Evolutionary conservation across 768 basidiomycete species (phyloP).

Genomic region (Obba rivulosa): DNA sequence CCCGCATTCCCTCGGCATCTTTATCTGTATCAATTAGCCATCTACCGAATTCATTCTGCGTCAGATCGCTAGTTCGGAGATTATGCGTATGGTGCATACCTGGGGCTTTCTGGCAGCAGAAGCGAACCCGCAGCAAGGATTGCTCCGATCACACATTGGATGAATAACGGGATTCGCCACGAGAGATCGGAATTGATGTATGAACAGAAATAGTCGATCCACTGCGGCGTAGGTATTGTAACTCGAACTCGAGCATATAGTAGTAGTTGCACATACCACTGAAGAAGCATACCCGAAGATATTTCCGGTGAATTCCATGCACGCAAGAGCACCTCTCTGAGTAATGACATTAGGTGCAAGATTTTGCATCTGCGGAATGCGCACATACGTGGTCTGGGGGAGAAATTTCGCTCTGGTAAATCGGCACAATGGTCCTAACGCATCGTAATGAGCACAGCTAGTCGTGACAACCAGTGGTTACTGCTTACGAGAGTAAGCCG

Average conservation of each 20-base stretch:
- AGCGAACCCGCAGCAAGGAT: slow-evolving; percentile 78
- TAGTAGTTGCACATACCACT: slow-evolving; percentile 45
- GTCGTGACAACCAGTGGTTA: background rate
- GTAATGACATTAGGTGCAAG: background rate
- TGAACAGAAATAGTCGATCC: slow-evolving; percentile 93
- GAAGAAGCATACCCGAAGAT: slow-evolving; percentile 87
- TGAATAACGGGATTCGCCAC: slow-evolving; percentile 88
- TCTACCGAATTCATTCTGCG: no score
- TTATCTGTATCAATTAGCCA: slow-evolving; percentile 88
- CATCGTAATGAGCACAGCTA: background rate
- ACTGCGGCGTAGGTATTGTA: slow-evolving; percentile 36
- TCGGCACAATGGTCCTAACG: slow-evolving; percentile 84
- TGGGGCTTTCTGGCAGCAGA: slow-evolving; percentile 85
- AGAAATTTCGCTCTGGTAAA: slow-evolving; percentile 94
- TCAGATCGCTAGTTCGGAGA: background rate
- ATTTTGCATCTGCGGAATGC: background rate
- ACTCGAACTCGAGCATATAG: background rate
- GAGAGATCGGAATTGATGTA: slow-evolving; percentile 79
- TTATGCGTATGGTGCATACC: slow-evolving; percentile 36
- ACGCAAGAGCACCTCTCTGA: slow-evolving; percentile 85
- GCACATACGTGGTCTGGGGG: slow-evolving; percentile 85
- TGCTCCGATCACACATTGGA: slow-evolving; percentile 83
- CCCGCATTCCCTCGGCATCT: slow-evolving; percentile 77
- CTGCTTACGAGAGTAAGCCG: slow-evolving; percentile 75
- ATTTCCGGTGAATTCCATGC: slow-evolving; percentile 94